Percentiles rank a stretch among this genome's conserved stretches.
phyloP scores from a whole-genome alignment of 1,284 basidiomycete species.

The Sporisorium iseilematis-ciliati region DNA sequence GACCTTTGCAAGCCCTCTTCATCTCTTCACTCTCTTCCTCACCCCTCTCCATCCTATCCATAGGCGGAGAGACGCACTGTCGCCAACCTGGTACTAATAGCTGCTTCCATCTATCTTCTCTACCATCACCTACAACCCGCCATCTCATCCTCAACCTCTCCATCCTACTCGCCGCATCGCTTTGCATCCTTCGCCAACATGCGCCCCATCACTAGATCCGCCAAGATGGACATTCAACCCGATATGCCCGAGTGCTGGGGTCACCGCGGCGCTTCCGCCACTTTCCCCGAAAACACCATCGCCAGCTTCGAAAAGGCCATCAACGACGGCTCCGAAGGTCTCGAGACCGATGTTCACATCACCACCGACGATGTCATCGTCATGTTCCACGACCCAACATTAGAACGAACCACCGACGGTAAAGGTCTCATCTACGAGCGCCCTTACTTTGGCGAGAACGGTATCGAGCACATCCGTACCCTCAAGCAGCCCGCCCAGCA shows the following conservation, averaged over 20 bases:
- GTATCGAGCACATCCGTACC: conserved; percentile 86
- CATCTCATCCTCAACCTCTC: conserved; percentile 5
- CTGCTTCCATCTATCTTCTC: conserved; percentile 30
- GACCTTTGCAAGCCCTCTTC: conserved; percentile 5
- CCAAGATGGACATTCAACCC: conserved; percentile 50
- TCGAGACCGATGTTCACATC: conserved; percentile 88
- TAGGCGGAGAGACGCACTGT: conserved; percentile 12
- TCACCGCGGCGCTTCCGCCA: conserved; percentile 68
- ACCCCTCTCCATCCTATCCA: conserved; percentile 8
- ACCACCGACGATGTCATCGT: conserved; percentile 88
- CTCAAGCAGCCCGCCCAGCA: conserved; percentile 78
- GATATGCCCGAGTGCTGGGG: conserved; percentile 66
- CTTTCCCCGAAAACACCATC: conserved; percentile 69
- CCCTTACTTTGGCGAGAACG: conserved; percentile 73
- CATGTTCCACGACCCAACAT: conserved; percentile 91
- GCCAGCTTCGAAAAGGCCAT: conserved; percentile 68
- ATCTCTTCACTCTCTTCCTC: conserved; percentile 3
- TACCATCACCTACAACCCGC: conserved; percentile 14
- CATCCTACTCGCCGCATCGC: conserved; percentile 1
- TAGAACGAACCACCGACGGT: conserved; percentile 75
- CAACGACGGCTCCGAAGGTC: conserved; percentile 66
- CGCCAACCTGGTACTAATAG: conserved; percentile 42
- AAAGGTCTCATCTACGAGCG: conserved; percentile 73
- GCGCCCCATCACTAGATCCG: conserved; percentile 60
- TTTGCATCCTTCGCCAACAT: conserved; percentile 24